phyloP scores from a whole-genome alignment of 1,139 yeast genomes.

The Yamadazyma atlantica region DNA sequence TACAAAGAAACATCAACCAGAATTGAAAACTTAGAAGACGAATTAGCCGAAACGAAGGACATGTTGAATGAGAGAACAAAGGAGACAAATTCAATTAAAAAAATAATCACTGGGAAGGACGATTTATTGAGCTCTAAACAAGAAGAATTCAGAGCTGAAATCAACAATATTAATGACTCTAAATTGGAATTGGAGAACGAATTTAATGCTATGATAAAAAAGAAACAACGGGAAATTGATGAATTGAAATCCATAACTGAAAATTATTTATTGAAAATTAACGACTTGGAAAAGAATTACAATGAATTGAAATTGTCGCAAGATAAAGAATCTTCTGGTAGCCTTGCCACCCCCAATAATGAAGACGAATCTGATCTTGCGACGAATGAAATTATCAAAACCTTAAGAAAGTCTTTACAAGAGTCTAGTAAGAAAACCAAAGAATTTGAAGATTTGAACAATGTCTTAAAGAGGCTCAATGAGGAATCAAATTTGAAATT shows the following conservation, averaged over 20 bases:
- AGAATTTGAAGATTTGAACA: slow-evolving; percentile 59
- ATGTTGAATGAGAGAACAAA: slow-evolving; percentile 76
- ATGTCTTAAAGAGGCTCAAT: slow-evolving; percentile 57
- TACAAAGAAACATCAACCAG: slow-evolving; percentile 61
- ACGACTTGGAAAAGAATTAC: slow-evolving; percentile 42
- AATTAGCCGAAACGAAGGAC: slow-evolving; percentile 68
- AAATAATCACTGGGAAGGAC: slow-evolving; percentile 68
- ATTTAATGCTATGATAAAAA: slow-evolving; percentile 45
- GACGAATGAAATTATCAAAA: slow-evolving; percentile 37
- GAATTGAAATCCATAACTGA: slow-evolving; percentile 37
- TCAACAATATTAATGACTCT: slow-evolving; percentile 50
- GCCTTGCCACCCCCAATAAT: background rate
- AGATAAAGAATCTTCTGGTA: slow-evolving; percentile 14
- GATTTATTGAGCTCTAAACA: slow-evolving; percentile 52
- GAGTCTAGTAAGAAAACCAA: slow-evolving; percentile 49
- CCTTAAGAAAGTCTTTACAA: slow-evolving; percentile 54
- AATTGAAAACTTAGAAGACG: slow-evolving; percentile 75
- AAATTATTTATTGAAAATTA: slow-evolving; percentile 26
- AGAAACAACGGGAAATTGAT: slow-evolving; percentile 52
- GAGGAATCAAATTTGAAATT: slow-evolving; percentile 68
- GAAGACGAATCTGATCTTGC: slow-evolving; percentile 21
- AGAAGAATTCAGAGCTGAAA: slow-evolving; percentile 27
- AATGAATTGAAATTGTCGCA: slow-evolving; percentile 23
- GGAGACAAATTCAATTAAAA: slow-evolving; percentile 72
- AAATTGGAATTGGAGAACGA: slow-evolving; percentile 58